Conservation (phyloP, 2,329 filamentous ascomycete species). For the Emericellopsis cladophorae region DNA sequence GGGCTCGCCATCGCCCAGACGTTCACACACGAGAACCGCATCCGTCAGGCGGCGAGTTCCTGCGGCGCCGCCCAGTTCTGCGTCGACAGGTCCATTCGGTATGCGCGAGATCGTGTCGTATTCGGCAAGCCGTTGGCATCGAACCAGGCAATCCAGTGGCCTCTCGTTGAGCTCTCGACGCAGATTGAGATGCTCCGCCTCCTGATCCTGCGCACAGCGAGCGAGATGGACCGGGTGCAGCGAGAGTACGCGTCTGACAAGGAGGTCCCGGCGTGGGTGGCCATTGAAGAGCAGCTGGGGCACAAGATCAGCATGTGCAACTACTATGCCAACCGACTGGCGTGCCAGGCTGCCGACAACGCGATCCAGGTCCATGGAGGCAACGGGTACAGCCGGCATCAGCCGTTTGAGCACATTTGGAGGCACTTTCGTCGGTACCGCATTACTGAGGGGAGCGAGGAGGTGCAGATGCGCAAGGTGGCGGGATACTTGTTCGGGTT, state of each 20-base stretch:
- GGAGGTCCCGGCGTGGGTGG: constrained; percentile 4
- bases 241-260: not conserved
- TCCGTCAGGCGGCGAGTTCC: constrained; percentile 7
- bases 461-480: constrained; percentile 7
- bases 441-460: constrained; percentile 8
- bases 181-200: constrained; percentile 7
- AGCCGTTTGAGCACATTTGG: constrained; percentile 8
- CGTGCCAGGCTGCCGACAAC: constrained; percentile 6
- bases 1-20: constrained; percentile 8
- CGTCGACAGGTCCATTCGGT: constrained; percentile 5
- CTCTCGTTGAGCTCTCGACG: constrained; percentile 7
- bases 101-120: constrained; percentile 5
- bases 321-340: constrained; percentile 7
- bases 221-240: constrained; percentile 6
- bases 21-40: constrained; percentile 8
- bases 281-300: constrained; percentile 7
- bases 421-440: constrained; percentile 7
- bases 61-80: constrained; percentile 7
- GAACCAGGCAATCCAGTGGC: constrained; percentile 9
- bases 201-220: constrained; percentile 5
- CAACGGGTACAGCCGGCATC: constrained; percentile 7
- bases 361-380: constrained; percentile 8
- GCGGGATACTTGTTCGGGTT: constrained; percentile 7
- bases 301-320: constrained; percentile 9
- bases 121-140: constrained; percentile 6